Conservation (phyloP, 345 rosid genomes). For the Anacardium occidentale region DNA sequence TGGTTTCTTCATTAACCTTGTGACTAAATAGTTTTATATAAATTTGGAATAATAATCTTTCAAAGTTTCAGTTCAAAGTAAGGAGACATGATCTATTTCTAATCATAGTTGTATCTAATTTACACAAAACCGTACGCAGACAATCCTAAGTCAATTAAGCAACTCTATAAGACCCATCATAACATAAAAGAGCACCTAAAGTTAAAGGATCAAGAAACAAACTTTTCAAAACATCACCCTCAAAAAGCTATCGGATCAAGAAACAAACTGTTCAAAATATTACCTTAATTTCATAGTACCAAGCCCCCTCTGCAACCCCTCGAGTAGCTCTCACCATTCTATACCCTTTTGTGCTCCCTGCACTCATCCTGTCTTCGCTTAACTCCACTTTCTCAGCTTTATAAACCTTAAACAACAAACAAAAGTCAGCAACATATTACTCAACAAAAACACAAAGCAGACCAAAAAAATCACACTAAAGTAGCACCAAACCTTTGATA, state of each 20-base stretch:
- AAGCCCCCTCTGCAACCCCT: conserved; percentile 91
- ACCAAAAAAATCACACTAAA: not conserved
- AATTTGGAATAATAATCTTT: not conserved
- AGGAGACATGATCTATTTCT: not conserved
- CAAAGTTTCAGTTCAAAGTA: not conserved
- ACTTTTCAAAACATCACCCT: not conserved
- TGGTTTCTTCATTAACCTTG: not conserved
- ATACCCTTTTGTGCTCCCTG: conserved; percentile 89
- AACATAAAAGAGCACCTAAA: not conserved
- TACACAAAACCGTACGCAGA: not conserved
- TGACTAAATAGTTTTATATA: not conserved
- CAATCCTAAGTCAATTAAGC: not conserved
- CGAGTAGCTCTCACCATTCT: conserved; percentile 97
- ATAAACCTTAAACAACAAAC: conserved; percentile 45
- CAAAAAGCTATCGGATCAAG: not conserved
- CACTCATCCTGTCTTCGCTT: conserved; percentile 76
- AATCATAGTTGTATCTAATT: not conserved
- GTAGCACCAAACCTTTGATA: conserved; percentile 50
- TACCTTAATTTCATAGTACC: conserved; percentile 84
- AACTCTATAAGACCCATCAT: not conserved
- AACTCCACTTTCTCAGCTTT: conserved; percentile 97
- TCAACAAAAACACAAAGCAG: not conserved
- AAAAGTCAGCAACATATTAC: not conserved
- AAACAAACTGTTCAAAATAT: not conserved
- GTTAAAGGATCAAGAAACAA: not conserved